Evolutionary conservation across 2,329 filamentous ascomycete genomes (phyloP).

Genomic region (Colletotrichum chlorophyti): DNA sequence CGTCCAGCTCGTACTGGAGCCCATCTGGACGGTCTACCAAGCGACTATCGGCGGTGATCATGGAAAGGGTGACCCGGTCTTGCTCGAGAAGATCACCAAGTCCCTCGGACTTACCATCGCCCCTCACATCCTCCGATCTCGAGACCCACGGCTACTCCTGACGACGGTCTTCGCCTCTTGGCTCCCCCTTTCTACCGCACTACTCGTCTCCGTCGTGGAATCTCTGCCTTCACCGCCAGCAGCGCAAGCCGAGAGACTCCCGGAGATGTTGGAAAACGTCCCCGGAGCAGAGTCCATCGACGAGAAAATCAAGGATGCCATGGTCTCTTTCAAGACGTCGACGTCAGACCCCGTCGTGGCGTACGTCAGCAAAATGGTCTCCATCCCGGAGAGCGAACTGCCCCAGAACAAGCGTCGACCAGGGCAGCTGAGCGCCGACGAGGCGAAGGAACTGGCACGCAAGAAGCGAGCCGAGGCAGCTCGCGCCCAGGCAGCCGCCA

Average conservation of each 20-base stretch:
- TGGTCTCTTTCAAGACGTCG: constrained; percentile 78
- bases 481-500: constrained; percentile 70
- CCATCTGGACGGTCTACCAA: constrained; percentile 94
- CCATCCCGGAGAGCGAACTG: constrained; percentile 89
- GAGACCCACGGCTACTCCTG: constrained; percentile 83
- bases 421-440: constrained; percentile 82
- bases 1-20: constrained; percentile 93
- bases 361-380: constrained; percentile 98
- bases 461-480: constrained; percentile 91
- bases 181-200: constrained; percentile 90
- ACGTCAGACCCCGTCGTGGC: constrained; percentile 82
- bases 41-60: constrained; percentile 84
- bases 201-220: constrained; percentile 93
- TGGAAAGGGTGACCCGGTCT: constrained; percentile 79
- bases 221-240: constrained; percentile 83
- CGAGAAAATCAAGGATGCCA: constrained; percentile 74
- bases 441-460: constrained; percentile 85
- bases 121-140: constrained; percentile 81
- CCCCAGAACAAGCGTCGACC: constrained; percentile 80
- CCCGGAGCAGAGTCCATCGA: constrained; percentile 79
- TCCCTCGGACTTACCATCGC: constrained; percentile 85
- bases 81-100: constrained; percentile 95
- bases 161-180: constrained; percentile 87
- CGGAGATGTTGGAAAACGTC: constrained; percentile 78
- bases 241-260: constrained; percentile 82